Percentiles rank a stretch among this genome's conserved stretches.
These are phyloP conservation scores for Chrysosporium keratinophilum DNA, from an alignment of 2,329 filamentous ascomycete genomes.

Conservation along the genomic window DNA sequence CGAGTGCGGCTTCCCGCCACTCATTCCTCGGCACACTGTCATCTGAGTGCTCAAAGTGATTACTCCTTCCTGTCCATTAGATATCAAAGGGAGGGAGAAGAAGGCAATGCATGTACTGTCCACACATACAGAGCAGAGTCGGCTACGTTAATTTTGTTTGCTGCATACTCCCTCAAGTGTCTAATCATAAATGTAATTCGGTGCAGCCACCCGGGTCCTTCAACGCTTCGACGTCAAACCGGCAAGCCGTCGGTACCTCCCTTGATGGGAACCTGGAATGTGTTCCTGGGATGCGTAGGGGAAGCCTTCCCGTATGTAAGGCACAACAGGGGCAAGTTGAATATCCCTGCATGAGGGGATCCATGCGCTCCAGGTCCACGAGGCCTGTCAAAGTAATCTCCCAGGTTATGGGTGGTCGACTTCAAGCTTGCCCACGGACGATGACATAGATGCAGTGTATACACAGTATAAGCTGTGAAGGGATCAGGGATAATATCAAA, in stretches of 20 bases:
- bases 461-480: background rate
- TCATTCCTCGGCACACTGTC: no score
- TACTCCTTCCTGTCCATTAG: no score
- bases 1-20: background rate
- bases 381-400: constrained; percentile 8
- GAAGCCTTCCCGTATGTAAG: constrained; percentile 10
- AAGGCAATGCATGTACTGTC: no score
- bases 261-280: background rate
- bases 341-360: background rate
- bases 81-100: no score
- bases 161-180: no score
- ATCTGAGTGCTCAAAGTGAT: no score
- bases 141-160: no score
- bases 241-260: constrained; percentile 8
- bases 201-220: background rate
- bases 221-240: constrained; percentile 1
- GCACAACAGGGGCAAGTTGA: constrained; percentile 4
- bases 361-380: constrained; percentile 6
- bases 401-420: background rate
- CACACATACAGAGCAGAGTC: no score
- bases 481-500: constrained; percentile 4
- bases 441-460: background rate
- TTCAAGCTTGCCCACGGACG: background rate
- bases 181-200: no score
- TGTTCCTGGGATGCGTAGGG: background rate